Base-by-base conservation (phyloP, 805 yeast genomes). In the Kazachstania africana region DNA sequence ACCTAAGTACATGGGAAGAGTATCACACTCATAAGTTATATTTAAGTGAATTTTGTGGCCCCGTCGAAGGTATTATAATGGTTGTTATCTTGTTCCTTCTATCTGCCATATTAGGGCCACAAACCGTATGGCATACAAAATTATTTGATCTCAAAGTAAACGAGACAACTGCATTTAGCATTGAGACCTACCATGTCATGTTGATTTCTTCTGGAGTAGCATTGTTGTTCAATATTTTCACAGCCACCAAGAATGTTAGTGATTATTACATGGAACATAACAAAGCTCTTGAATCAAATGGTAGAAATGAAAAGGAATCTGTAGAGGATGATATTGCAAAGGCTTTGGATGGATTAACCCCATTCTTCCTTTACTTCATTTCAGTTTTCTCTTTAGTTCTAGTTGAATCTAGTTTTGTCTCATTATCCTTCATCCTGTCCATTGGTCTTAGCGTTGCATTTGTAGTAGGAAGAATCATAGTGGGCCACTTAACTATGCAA, bases 1-100 rank as follows among this genome's bases (percentile, higher is more conserved):
- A 87, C 53, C 53, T 82, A 30, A 78, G 93, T 25, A 87, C 97
- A 1, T 87, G 97, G 97, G 97, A 87, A 59, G 95, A 87, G 53
- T 87, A 70, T 55, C 91, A 85, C 50, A 87, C 97, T 1, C 94
- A 85, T 45, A 78, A 75, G 31, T 62, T 87, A 32, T 87, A 68
- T 53, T 62, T 87, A 33, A 75, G 91, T 24, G 76, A 70, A 41
- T 78, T 83, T 48, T 79, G 91, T 13, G 97, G 97, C 0, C 97
- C 97, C 0, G 97, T 88, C 4, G 97, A 87, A 58, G 97, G 97
- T 3, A 81, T 87, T 21, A 50, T 84, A 39, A 63, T 78, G 57
- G 62, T 84, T 29, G 55, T 70, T 16, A 53, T 45, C 0, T 55
- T 76, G 12, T 83, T 72, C 48, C 36, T 70, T 4, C 28, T 70